A percentile compares a stretch with the other conserved stretches of the same genome.
phyloP scores from a whole-genome alignment of 441 rosid species.

The Gossypium gossypioides region DNA sequence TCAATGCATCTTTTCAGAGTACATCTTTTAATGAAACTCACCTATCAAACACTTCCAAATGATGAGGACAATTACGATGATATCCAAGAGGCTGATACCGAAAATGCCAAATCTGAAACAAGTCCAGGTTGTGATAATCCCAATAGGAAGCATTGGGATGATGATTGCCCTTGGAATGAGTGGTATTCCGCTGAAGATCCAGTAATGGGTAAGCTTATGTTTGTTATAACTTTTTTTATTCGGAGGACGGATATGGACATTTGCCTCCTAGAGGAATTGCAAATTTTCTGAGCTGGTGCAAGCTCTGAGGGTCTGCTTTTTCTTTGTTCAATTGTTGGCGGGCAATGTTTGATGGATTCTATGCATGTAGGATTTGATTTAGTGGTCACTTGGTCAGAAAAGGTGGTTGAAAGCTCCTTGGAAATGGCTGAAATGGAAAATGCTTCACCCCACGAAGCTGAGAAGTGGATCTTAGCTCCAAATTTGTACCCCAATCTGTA shows the following conservation, averaged over 20 bases:
- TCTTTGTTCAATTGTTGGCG: constrained; percentile 10
- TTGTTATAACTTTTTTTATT: neutral
- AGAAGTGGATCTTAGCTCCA: constrained; percentile 71
- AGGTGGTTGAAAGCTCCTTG: constrained; percentile 62
- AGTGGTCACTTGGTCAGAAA: constrained; percentile 66
- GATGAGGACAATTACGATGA: constrained; percentile 50
- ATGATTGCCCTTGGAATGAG: constrained; percentile 98
- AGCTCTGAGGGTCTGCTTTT: constrained; percentile 5
- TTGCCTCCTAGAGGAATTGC: neutral
- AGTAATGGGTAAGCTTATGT: constrained; percentile 48
- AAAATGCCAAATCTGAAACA: constrained; percentile 37
- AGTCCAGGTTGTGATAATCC: constrained; percentile 36
- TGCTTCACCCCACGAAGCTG: constrained; percentile 86
- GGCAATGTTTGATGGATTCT: constrained; percentile 17
- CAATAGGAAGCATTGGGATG: constrained; percentile 75
- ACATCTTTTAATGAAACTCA: constrained; percentile 75
- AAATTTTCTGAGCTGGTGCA: constrained; percentile 11
- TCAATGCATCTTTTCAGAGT: constrained; percentile 62
- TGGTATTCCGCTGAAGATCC: constrained; percentile 99
- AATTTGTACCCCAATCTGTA: constrained; percentile 58
- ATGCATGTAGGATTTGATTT: constrained; percentile 57
- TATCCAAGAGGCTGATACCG: constrained; percentile 40
- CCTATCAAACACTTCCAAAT: constrained; percentile 62
- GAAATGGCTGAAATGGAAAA: constrained; percentile 99
- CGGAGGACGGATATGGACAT: neutral